Percentiles rank a stretch among this genome's conserved stretches.
Conservation (phyloP, 2,329 filamentous ascomycete species). For the Alternaria solani region DNA sequence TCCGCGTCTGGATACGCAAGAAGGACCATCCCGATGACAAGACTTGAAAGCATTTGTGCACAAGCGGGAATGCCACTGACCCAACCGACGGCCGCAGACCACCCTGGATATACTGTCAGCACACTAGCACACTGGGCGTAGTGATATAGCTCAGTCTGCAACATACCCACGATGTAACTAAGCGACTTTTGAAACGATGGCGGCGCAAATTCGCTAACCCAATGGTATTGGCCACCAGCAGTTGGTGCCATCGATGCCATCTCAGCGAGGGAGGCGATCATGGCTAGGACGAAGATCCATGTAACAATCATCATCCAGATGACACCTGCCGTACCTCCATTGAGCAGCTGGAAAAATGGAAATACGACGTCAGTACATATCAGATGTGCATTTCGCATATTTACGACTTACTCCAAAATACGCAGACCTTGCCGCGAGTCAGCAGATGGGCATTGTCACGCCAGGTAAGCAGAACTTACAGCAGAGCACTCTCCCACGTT, state of each 20-base stretch:
- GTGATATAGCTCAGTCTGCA: not conserved
- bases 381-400: too few species aligned
- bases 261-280: slow-evolving; percentile 24
- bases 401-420: slow-evolving; percentile 14
- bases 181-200: slow-evolving; percentile 8
- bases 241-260: slow-evolving; percentile 17
- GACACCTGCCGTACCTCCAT: slow-evolving; percentile 39
- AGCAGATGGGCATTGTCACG: not conserved
- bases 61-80: slow-evolving; percentile 50
- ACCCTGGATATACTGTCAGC: slow-evolving; percentile 20
- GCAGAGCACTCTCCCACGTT: slow-evolving; percentile 31
- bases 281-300: slow-evolving; percentile 33
- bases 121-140: not conserved
- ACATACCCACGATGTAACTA: slow-evolving; percentile 14
- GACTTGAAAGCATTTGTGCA: slow-evolving; percentile 31
- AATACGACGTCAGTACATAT: too few species aligned
- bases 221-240: slow-evolving; percentile 15
- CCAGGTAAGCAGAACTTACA: slow-evolving; percentile 11
- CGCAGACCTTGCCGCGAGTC: slow-evolving; percentile 11
- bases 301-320: slow-evolving; percentile 38
- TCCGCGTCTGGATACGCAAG: slow-evolving; percentile 52
- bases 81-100: slow-evolving; percentile 41
- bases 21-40: slow-evolving; percentile 43
- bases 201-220: slow-evolving; percentile 14
- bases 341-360: slow-evolving; percentile 10